These are phyloP conservation scores for Sporothrix euskadiensis DNA, from an alignment of 2,329 filamentous ascomycete genomes.

Conservation along the genomic window DNA sequence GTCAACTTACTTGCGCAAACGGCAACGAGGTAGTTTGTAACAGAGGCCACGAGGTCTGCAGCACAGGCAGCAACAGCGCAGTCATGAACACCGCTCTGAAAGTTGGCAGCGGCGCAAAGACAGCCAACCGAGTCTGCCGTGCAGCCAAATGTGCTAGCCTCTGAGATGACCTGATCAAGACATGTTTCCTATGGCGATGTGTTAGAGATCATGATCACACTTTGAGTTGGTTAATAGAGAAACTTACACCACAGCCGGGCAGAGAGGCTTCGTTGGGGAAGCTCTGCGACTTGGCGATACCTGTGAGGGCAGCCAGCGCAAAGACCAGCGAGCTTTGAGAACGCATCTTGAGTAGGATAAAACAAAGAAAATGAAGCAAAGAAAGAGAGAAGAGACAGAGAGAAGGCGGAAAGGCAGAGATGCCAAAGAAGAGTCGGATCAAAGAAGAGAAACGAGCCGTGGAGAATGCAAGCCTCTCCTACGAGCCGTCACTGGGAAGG, in stretches of 20 bases:
- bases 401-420: not conserved
- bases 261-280: conserved; percentile 29
- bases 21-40: conserved; percentile 31
- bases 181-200: conserved; percentile 32
- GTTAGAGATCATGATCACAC: not conserved
- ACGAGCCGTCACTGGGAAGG: conserved; percentile 16
- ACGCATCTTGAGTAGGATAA: conserved; percentile 26
- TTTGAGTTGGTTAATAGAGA: not conserved
- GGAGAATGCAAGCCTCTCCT: conserved; percentile 1
- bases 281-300: conserved; percentile 23
- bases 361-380: conserved; percentile 4
- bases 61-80: conserved; percentile 32
- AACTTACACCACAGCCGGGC: conserved; percentile 33
- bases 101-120: conserved; percentile 32
- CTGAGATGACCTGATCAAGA: conserved; percentile 28
- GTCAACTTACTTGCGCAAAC: conserved; percentile 33
- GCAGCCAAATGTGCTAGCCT: conserved; percentile 30
- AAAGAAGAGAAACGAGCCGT: conserved; percentile 19
- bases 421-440: not conserved
- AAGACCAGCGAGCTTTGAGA: conserved; percentile 18
- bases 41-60: conserved; percentile 27
- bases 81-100: conserved; percentile 32
- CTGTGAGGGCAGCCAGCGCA: conserved; percentile 18
- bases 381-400: not conserved
- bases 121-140: conserved; percentile 27